Percentiles rank a stretch among this genome's conserved stretches.
Conservation (phyloP, 2,329 filamentous ascomycete genomes). For the Corynespora cassiicola region DNA sequence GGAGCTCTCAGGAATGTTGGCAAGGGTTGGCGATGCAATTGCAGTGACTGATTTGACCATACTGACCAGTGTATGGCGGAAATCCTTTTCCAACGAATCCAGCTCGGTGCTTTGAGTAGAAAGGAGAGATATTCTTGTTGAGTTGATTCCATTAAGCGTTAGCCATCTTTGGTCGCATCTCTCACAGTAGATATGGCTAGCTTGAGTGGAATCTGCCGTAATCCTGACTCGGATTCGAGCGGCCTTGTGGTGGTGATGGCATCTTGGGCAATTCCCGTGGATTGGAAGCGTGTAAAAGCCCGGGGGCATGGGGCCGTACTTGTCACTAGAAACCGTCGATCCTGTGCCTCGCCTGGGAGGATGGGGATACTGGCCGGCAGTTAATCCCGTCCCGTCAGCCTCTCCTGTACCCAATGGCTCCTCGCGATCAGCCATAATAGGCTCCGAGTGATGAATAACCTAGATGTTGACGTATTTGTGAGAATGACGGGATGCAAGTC, state of each 20-base stretch:
- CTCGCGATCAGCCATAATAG: too few species aligned
- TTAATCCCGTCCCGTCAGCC: too few species aligned
- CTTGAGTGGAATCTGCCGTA: conserved; percentile 12
- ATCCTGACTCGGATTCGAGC: conserved; percentile 24
- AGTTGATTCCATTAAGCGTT: conserved; percentile 28
- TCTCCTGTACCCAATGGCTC: too few species aligned
- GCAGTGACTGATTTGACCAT: conserved; percentile 27
- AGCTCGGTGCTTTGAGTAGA: conserved; percentile 25
- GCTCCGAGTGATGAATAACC: too few species aligned
- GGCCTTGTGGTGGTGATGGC: conserved; percentile 34
- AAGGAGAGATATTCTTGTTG: conserved; percentile 31
- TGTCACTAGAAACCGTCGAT: conserved; percentile 25
- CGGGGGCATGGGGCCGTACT: conserved; percentile 12
- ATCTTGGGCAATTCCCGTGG: conserved; percentile 35
- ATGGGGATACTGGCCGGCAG: too few species aligned
- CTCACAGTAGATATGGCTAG: conserved; percentile 28
- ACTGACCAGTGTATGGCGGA: conserved; percentile 22
- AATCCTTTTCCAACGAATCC: conserved; percentile 19
- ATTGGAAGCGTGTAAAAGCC: conserved; percentile 29
- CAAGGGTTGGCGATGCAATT: conserved; percentile 21
- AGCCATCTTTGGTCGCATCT: conserved; percentile 30
- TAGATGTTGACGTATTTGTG: too few species aligned
- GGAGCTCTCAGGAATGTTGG: conserved; percentile 20
- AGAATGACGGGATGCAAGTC: too few species aligned
- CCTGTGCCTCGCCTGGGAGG: conserved; percentile 19